Evolutionary conservation across 2,329 filamentous ascomycete species (phyloP).

Genomic region (Lasiodiplodia gonubiensis): DNA sequence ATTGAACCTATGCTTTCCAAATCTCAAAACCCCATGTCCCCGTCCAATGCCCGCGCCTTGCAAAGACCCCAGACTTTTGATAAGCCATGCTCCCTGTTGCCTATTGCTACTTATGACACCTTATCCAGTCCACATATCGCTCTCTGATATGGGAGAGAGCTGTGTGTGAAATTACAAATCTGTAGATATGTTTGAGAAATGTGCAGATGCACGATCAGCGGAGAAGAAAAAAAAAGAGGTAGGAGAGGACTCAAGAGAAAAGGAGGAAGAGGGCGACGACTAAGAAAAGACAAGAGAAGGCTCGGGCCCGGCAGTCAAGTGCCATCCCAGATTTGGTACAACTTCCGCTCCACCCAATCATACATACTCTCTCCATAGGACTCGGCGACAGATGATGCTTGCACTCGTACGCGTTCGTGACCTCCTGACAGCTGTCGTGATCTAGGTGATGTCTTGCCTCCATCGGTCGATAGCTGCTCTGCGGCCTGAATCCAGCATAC

Average conservation of each 20-base stretch:
- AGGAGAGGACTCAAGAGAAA: background rate
- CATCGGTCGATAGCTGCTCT: conserved; percentile 65
- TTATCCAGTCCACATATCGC: background rate
- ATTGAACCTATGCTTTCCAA: conserved; percentile 3
- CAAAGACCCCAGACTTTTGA: conserved; percentile 9
- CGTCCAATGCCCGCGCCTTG: conserved; percentile 1
- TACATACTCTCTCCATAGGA: conserved; percentile 10
- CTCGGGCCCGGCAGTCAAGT: background rate
- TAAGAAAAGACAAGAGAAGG: background rate
- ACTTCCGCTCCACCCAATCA: conserved; percentile 2
- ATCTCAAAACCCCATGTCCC: background rate
- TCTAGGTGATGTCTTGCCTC: conserved; percentile 53
- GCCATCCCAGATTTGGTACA: background rate
- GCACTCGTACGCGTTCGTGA: background rate
- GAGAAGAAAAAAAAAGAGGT: background rate
- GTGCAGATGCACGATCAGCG: background rate
- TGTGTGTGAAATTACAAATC: conserved; percentile 7
- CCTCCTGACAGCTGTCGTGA: background rate
- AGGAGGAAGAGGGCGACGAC: background rate
- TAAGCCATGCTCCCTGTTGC: background rate
- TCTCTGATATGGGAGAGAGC: background rate
- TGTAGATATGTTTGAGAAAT: conserved; percentile 1
- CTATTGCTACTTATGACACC: background rate
- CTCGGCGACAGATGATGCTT: background rate
- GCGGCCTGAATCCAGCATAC: conserved; percentile 55